These are phyloP conservation scores for Tolypocladium tropicale DNA, from an alignment of 2,329 filamentous ascomycete species.

Conservation along the genomic window DNA sequence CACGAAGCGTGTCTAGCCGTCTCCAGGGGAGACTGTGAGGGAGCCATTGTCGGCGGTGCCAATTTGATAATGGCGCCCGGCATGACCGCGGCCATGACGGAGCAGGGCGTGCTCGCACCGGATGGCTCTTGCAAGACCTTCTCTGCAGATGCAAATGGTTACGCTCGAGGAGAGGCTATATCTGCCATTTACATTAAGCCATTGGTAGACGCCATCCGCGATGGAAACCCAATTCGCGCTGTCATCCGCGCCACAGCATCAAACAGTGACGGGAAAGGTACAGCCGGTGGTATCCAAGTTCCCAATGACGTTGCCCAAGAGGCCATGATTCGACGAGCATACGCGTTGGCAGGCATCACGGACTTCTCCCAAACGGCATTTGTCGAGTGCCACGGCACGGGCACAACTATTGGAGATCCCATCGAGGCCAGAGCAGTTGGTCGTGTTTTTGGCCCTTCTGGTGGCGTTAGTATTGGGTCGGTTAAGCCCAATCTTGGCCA, in stretches of 20 bases:
- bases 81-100: neutral
- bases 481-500: constrained; percentile 22
- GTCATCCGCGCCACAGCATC: neutral
- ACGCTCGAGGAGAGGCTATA: neutral
- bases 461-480: constrained; percentile 10
- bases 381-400: constrained; percentile 18
- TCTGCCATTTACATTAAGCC: neutral
- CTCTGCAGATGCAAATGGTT: neutral
- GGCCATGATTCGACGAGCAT: constrained; percentile 17
- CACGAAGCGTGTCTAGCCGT: neutral
- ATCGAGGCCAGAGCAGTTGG: constrained; percentile 24
- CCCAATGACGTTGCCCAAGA: constrained; percentile 22
- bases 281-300: constrained; percentile 18
- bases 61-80: neutral
- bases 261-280: neutral
- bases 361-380: constrained; percentile 7
- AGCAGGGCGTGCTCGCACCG: neutral
- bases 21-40: neutral
- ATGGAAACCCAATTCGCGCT: constrained; percentile 19
- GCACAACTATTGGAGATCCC: constrained; percentile 28
- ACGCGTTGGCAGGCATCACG: constrained; percentile 11
- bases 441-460: constrained; percentile 12
- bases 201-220: constrained; percentile 4
- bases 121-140: neutral
- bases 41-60: neutral